Evolutionary conservation across 192 early-diverging fungal genomes (phyloP), one percentile per base, ranked within the genome.

Genomic region (Lobulomyces angularis): DNA sequence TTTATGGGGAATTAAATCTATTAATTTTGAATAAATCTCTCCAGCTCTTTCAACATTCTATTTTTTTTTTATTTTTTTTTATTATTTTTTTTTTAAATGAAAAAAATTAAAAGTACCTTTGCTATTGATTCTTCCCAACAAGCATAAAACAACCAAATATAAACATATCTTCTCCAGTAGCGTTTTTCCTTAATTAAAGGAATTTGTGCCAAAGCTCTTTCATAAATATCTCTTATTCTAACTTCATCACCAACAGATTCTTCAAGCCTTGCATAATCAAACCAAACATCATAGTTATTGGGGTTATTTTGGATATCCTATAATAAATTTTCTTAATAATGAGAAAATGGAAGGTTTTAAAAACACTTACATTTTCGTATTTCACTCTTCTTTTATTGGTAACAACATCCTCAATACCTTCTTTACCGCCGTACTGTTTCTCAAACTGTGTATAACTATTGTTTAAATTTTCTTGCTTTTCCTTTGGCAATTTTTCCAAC

Each of bases 281-380:
- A 87, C 95, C 95, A 99, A n/a, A 81, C 62, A 41, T 99, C 95
- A 53, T 96, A 97, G 53, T 99, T 93, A 16, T 79, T 70, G n/a
- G 86, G 67, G 45, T 86, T 88, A 3, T 35, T 37, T 24, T 45
- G 37, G 4, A 77, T 28, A 38, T 77, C 74, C 71, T 71, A 35
- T 14, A 42, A 50, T 48, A 14, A 14, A 18, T 5, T n/a, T 45
- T 31, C 34, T 30, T 56, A 64, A 16, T 86, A 51, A 19, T 67
- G 64, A 39, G 11, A 34, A 51, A 29, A 32, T 38, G n/a, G 28
- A 28, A 28, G n/a, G 12, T 16, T 22, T 5, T 35, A 5, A 26
- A 33, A 12, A 22, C 19, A 16, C 38, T 39, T 42, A 58, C 59
- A 32, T 82, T 77, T 50, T 94, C 89, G 61, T 99, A 99, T 38